Evolutionary conservation across 345 rosid genomes (phyloP).

Genomic region (Acer saccharum): DNA sequence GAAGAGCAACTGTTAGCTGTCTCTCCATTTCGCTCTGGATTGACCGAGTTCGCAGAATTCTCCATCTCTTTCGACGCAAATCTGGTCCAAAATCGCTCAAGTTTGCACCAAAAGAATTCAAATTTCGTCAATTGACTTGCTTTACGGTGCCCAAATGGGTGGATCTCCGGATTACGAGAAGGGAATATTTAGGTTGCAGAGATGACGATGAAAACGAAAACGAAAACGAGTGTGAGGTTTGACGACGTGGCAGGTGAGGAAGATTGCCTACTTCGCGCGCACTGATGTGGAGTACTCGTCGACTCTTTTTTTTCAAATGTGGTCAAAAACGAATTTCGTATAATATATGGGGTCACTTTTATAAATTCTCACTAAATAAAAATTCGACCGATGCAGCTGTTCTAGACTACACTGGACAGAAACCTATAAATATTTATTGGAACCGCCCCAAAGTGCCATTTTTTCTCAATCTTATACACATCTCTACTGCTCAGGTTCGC

Average conservation of each 20-base stretch:
- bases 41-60: conserved; percentile 1
- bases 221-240: background rate
- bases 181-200: background rate
- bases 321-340: too few relatives aligned
- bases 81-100: background rate
- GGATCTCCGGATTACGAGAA: background rate
- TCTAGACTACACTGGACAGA: too few relatives aligned
- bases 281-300: background rate
- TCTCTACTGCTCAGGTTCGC: too few relatives aligned
- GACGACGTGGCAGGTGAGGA: background rate
- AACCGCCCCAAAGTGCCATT: too few relatives aligned
- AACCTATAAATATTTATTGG: too few relatives aligned
- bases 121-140: background rate
- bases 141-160: background rate
- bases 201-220: background rate
- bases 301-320: too few relatives aligned
- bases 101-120: background rate
- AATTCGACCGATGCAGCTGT: too few relatives aligned
- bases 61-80: conserved; percentile 29
- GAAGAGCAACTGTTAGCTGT: conserved; percentile 1
- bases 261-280: background rate
- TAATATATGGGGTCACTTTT: too few relatives aligned
- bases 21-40: conserved; percentile 31
- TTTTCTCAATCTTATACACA: too few relatives aligned
- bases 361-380: too few relatives aligned